Base-by-base conservation (phyloP, 495 filamentous ascomycete genomes). In the Aspergillus homomorphus region DNA sequence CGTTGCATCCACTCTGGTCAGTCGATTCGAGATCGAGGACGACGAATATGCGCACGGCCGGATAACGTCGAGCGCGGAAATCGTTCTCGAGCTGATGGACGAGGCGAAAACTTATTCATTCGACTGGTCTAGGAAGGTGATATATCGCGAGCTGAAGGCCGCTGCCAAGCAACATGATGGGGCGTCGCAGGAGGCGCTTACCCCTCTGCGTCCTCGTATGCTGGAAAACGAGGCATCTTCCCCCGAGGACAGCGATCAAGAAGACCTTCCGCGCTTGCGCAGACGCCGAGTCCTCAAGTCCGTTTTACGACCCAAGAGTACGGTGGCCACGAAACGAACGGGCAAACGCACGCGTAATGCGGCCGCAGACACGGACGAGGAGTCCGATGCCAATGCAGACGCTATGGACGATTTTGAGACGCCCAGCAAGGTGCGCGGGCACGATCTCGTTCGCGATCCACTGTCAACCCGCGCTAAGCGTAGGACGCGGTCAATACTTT, bases 221-320 rank as follows among this genome's bases (percentile, higher is more conserved):
- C 43, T 54, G 10, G 41, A 62, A 2, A 51, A 67, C 10, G 72
- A 72, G 21, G 69, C 68, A 20, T 73, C 72, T 1, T 74, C 74
- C 30, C 75, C 76, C 20, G 75, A 79, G 24, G 75, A 81, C 28
- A 68, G 59, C 30, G 66, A 73, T 2, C 66, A 46, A 14, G 57
- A 65, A 21, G 53, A 65, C 57, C 56, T 68, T 38, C 51, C 69
- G 45, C 51, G 65, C 65, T 54, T 53, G 28, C 60, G 54, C 43
- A 65, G 57, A 48, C 66, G 62, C 14, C 70, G 72, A 12, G 73
- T 71, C 22, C 73, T 75, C 45, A 81, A 79, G 58, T 85, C 82
- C 5, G 76, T 82, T 2, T 66, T 84, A 3, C 76, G 80, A 30
- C 82, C 82, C 3, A 82, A 76, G 33, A 72, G 69, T 53, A 66